Base-by-base conservation (phyloP, 2,329 filamentous ascomycete genomes). In the Fusarium liriodendri region DNA sequence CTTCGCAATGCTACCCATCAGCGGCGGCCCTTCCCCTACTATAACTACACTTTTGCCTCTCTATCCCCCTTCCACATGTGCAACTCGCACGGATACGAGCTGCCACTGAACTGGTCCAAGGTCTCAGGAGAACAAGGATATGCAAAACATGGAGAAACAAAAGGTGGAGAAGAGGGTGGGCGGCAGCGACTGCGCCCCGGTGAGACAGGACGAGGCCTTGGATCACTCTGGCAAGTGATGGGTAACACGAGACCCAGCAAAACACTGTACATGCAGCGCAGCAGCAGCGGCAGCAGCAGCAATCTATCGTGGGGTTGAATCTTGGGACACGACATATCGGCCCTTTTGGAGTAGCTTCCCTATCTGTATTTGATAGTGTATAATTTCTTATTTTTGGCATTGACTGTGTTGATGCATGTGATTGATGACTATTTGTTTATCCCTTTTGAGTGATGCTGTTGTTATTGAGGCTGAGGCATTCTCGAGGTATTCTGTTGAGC, bases 361-460 rank as follows among this genome's bases (percentile, higher is more conserved):
- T 77, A 76, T 77, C 77, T 80, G 75, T 79, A 81, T 80, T 81
- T 66, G 77, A 80, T 81, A 81, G 79, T 82, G 80, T 81, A 81
- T 82, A 82, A 82, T 82, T 80, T 79, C 70, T 79, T 75, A 78
- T 74, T 68, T 68, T 9, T 60, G 18, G 61, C 64, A 70, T 40
- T 67, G 57, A 54, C 62, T 59, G 42, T 35, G 20, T 72, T 50
- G 62, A 64, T 70, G 33, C 32, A 25, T 29, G 52, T 42, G 22
- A 59, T 47, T 69, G 52, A 33, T 25, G 20, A 35, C 69, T 50
- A 59, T 18, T 5, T 14, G 20, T 22, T 35, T 22, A 40, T 37
- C 4, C 18, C 20, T 29, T 42, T 13, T 55, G 13, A 22, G 11
- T 27, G 22, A 22, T 22, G 22, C 22, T 22, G 22, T 22, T 22